phyloP scores from a whole-genome alignment of 441 rosid genomes.

The Dalechampia spathulata region DNA sequence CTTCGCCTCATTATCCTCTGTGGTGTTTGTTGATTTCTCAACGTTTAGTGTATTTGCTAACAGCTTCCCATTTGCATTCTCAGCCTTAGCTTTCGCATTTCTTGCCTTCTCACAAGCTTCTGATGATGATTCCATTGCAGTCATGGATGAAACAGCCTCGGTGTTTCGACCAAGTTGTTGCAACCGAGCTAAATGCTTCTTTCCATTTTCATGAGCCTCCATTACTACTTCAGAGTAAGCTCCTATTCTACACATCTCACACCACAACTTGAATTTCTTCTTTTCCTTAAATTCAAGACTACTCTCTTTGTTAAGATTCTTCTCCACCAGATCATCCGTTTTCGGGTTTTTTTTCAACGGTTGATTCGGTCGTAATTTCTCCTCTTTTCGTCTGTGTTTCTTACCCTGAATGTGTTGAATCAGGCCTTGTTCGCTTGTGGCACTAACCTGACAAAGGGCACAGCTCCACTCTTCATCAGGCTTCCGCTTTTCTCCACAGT shows the following conservation, averaged over 20 bases:
- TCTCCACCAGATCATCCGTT: conserved; percentile 1
- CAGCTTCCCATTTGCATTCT: not conserved
- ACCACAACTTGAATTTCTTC: conserved; percentile 34
- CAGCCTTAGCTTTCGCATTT: not conserved
- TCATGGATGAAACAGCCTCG: not conserved
- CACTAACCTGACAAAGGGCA: conserved; percentile 36
- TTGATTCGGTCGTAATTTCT: conserved; percentile 19
- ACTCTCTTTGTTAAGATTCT: conserved; percentile 5
- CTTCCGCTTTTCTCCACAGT: conserved; percentile 34
- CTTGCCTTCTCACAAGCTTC: conserved; percentile 1
- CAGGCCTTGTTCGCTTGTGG: conserved; percentile 35
- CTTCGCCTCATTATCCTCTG: conserved; percentile 3
- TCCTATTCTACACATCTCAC: conserved; percentile 38
- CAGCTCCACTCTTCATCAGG: conserved; percentile 41
- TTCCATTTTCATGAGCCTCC: conserved; percentile 47
- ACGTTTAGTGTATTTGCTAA: not conserved
- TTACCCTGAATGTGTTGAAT: conserved; percentile 32
- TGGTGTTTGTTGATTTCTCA: conserved; percentile 1
- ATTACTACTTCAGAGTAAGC: conserved; percentile 25
- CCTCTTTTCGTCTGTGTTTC: conserved; percentile 40
- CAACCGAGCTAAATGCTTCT: conserved; percentile 33
- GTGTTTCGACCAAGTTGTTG: conserved; percentile 12
- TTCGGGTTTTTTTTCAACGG: conserved; percentile 2
- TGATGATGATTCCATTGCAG: not conserved
- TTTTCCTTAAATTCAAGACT: conserved; percentile 10